Conservation (phyloP, 805 yeast genomes). For the Wickerhamiella nectarea region DNA sequence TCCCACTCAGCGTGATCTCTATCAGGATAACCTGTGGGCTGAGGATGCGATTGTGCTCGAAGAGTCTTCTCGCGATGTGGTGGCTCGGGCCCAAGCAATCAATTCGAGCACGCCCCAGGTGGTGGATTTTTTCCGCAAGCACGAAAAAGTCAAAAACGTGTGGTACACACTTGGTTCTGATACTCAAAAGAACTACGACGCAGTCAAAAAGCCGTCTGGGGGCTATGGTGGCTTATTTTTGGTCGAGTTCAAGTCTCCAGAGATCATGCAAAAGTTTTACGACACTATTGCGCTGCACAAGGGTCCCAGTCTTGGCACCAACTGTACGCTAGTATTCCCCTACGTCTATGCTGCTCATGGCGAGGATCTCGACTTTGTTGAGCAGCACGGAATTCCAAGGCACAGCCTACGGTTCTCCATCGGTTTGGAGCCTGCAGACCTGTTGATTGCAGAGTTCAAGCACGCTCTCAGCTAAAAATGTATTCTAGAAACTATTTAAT, state of each 20-base stretch:
- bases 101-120: conserved; percentile 7
- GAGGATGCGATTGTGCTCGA: conserved; percentile 71
- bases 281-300: conserved; percentile 51
- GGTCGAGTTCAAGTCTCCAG: conserved; percentile 45
- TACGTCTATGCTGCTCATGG: conserved; percentile 72
- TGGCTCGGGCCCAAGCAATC: conserved; percentile 31
- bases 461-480: conserved; percentile 30
- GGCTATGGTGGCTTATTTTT: conserved; percentile 81
- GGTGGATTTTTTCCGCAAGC: conserved; percentile 16
- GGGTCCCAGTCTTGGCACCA: conserved; percentile 81
- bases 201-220: conserved; percentile 45
- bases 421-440: conserved; percentile 59
- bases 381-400: conserved; percentile 63
- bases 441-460: conserved; percentile 34
- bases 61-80: conserved; percentile 66
- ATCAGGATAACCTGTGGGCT: conserved; percentile 52
- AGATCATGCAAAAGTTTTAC: conserved; percentile 53
- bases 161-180: conserved; percentile 42
- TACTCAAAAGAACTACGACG: conserved; percentile 33
- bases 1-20: conserved; percentile 35
- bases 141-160: conserved; percentile 37
- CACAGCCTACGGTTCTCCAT: conserved; percentile 62
- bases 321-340: conserved; percentile 71
- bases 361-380: conserved; percentile 61
- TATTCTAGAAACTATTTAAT: conserved; percentile 14